Base-by-base conservation (phyloP, 305 asterid genomes). In the Solanum hybrid region DNA sequence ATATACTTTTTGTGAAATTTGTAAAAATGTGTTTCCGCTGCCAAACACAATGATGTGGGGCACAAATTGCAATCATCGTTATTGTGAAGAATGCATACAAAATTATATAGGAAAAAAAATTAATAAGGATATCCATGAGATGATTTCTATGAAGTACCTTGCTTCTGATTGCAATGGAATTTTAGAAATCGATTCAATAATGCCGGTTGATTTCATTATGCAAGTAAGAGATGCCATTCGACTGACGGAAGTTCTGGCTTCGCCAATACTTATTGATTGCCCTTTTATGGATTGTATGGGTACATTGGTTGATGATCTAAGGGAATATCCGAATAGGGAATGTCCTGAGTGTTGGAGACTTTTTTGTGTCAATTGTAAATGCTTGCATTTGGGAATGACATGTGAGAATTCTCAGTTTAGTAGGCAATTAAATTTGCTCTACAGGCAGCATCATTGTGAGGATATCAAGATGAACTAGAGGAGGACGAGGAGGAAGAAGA, bases 321-420 rank as follows among this genome's bases (percentile, higher is more conserved):
- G 82, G 82, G 20, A 7, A 3, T 92, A 33, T 88, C 17, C 12
- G 45, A 92, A 70, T 4, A 78, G 32, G 34, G 92, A 90, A 29
- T 90, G 91, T 79, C 87, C 89, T 0, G 1, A 33, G 2, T 92
- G 92, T n/a, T 84, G 91, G 89, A 61, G 26, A 45, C 15, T 92
- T 57, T 89, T 92, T 4, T 92, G 93, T 26, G 39, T 83, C 22
- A 12, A 6, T 0, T 92, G 90, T 37, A 8, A 68, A 84, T 38
- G 13, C 15, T 92, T 80, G 88, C 93, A 92, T 85, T 5, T 88
- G 90, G 91, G 88, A 24, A 22, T 89, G 73, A 41, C 26, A 8
- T 92, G 92, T 89, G 68, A 15, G 3, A 24, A 6, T 15, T 82
- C 17, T 26, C 2, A 37, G 32, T n/a, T 7, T 65, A 17, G 10